Evolutionary conservation across 2,329 filamentous ascomycete species (phyloP).

Genomic region (Aspergillus sp.): DNA sequence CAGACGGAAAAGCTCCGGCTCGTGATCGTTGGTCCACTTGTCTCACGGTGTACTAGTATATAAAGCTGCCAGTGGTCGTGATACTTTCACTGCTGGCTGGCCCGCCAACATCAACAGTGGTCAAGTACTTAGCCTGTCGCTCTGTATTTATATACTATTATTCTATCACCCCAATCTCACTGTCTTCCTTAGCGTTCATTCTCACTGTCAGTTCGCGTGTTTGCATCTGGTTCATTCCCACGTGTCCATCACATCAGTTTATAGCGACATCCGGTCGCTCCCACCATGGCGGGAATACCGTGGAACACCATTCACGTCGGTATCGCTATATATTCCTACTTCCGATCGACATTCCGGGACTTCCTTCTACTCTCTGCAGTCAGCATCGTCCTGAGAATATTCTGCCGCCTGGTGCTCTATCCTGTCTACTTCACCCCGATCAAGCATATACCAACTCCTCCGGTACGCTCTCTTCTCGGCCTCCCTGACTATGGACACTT

Average conservation of each 20-base stretch:
- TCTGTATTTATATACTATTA: neutral
- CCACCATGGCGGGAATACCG: conserved; percentile 9
- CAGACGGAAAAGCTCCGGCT: neutral
- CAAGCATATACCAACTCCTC: conserved; percentile 8
- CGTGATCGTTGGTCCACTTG: neutral
- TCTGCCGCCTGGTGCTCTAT: conserved; percentile 9
- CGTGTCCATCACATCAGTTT: neutral
- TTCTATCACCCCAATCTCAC: neutral
- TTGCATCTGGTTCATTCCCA: neutral
- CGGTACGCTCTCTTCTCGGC: neutral
- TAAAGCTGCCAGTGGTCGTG: neutral
- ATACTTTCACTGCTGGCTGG: neutral
- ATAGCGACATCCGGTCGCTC: neutral
- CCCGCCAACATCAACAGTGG: no score
- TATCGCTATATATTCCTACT: conserved; percentile 10
- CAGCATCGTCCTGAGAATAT: conserved; percentile 5
- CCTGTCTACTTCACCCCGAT: conserved; percentile 12
- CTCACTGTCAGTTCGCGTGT: neutral
- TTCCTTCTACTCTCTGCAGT: conserved; percentile 8
- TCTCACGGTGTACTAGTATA: neutral
- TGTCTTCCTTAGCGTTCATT: neutral
- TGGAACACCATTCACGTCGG: conserved; percentile 7
- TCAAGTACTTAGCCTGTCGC: neutral
- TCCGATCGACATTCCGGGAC: conserved; percentile 6
- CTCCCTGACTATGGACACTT: no score